These are phyloP conservation scores for Boletus rubescentipes DNA, from an alignment of 768 basidiomycete genomes.

Conservation along the genomic window DNA sequence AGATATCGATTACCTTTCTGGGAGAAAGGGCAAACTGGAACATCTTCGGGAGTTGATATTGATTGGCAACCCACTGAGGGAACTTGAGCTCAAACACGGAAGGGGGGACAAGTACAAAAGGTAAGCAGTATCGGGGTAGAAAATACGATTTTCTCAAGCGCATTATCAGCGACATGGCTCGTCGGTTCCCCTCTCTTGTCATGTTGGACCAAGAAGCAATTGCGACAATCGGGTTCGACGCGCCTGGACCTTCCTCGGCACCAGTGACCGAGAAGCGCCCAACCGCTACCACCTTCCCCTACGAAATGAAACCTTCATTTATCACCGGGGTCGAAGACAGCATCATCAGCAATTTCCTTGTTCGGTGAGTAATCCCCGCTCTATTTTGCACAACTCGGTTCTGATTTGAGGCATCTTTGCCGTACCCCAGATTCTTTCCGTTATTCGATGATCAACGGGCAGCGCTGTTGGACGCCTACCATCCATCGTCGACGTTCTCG, in stretches of 20 bases:
- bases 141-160: slow-evolving; percentile 1
- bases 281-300: slow-evolving; percentile 73
- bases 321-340: slow-evolving; percentile 69
- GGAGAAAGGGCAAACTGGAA: slow-evolving; percentile 54
- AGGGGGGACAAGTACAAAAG: slow-evolving; percentile 65
- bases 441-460: slow-evolving; percentile 77
- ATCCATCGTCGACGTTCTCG: slow-evolving; percentile 87
- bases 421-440: slow-evolving; percentile 68
- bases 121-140: slow-evolving; percentile 39
- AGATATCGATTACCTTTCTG: slow-evolving; percentile 67
- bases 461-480: slow-evolving; percentile 69
- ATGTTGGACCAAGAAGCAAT: slow-evolving; percentile 85
- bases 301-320: slow-evolving; percentile 69
- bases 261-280: slow-evolving; percentile 41
- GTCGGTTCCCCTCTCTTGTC: slow-evolving; percentile 77
- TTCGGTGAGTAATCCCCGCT: slow-evolving; percentile 50
- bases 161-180: slow-evolving; percentile 64
- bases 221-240: slow-evolving; percentile 73
- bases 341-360: slow-evolving; percentile 74
- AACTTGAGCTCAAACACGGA: slow-evolving; percentile 54
- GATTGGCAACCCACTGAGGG: slow-evolving; percentile 73
- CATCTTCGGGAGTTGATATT: slow-evolving; percentile 72
- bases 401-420: slow-evolving; percentile 12
- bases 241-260: slow-evolving; percentile 53
- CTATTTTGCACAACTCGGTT: background rate